A percentile compares a stretch with the other conserved stretches of the same genome.
Evolutionary conservation across 495 filamentous ascomycete species (phyloP).

Genomic region (Podospora bellae-mahoneyi): DNA sequence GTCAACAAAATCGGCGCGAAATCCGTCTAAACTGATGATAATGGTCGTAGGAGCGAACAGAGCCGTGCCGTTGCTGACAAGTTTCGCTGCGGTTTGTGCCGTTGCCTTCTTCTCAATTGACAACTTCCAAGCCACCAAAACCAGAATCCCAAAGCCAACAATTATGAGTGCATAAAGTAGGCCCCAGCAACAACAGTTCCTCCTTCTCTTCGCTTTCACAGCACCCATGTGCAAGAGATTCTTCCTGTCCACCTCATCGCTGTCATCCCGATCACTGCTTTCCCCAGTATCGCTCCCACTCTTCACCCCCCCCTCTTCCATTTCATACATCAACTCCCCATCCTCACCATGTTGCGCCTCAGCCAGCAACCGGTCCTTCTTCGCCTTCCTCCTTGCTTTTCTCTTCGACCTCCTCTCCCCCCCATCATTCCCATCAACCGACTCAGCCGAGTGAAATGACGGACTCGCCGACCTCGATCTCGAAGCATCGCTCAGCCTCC

Average conservation of each 20-base stretch:
- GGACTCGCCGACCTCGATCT: constrained; percentile 33
- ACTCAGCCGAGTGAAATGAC: constrained; percentile 24
- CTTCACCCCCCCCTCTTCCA: constrained; percentile 76
- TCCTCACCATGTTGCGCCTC: constrained; percentile 59
- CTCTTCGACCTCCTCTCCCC: constrained; percentile 52
- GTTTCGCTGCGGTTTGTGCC: constrained; percentile 10
- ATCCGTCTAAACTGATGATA: constrained; percentile 90
- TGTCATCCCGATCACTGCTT: constrained; percentile 54
- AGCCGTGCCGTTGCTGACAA: constrained; percentile 77
- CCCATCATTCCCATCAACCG: constrained; percentile 9
- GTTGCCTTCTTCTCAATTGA: constrained; percentile 36
- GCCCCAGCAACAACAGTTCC: constrained; percentile 48
- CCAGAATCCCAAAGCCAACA: constrained; percentile 50
- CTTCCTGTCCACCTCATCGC: constrained; percentile 51
- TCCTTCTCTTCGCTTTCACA: constrained; percentile 41
- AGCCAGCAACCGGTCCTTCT: constrained; percentile 46
- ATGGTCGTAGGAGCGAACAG: constrained; percentile 88
- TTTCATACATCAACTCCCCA: constrained; percentile 78
- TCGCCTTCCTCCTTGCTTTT: constrained; percentile 44
- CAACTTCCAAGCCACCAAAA: constrained; percentile 49
- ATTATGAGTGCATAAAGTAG: constrained; percentile 53
- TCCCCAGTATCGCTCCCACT: constrained; percentile 56
- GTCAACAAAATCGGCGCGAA: constrained; percentile 91
- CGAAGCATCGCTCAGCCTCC: constrained; percentile 35
- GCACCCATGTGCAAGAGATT: constrained; percentile 43